phyloP scores from a whole-genome alignment of 2,329 filamentous ascomycete species.

The Tolypocladium paradoxum region DNA sequence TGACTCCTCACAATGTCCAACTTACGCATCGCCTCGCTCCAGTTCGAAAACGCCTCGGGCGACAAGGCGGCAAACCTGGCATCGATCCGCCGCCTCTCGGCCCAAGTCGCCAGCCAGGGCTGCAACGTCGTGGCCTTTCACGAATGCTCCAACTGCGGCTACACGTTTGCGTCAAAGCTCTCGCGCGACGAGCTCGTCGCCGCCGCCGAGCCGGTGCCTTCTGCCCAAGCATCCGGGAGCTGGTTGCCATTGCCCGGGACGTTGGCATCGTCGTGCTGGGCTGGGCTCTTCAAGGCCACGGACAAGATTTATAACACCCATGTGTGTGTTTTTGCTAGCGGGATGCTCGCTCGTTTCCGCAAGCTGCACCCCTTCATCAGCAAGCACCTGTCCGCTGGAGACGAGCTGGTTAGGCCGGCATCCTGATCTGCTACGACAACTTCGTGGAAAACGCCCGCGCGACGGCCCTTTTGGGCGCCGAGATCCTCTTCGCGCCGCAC shows the following conservation, averaged over 20 bases:
- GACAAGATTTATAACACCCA: constrained; percentile 8
- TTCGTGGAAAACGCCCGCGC: constrained; percentile 9
- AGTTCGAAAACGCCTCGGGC: constrained; percentile 6
- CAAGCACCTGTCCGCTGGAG: constrained; percentile 3
- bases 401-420: constrained; percentile 6
- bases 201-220: background rate
- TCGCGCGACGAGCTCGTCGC: background rate
- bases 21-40: constrained; percentile 4
- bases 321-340: constrained; percentile 6
- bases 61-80: constrained; percentile 6
- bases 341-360: constrained; percentile 7
- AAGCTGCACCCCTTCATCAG: constrained; percentile 10
- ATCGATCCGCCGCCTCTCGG: constrained; percentile 1
- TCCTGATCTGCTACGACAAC: constrained; percentile 12
- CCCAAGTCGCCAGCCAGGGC: background rate
- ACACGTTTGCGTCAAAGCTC: constrained; percentile 5
- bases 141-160: constrained; percentile 6
- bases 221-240: background rate
- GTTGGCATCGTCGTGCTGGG: constrained; percentile 2
- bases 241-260: background rate
- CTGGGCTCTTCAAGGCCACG: constrained; percentile 2
- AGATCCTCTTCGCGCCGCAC: constrained; percentile 9
- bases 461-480: constrained; percentile 6
- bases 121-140: constrained; percentile 6
- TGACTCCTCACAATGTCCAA: background rate